Conservation (phyloP, 768 basidiomycete species). For the Leucosporidium creatinivorum region DNA sequence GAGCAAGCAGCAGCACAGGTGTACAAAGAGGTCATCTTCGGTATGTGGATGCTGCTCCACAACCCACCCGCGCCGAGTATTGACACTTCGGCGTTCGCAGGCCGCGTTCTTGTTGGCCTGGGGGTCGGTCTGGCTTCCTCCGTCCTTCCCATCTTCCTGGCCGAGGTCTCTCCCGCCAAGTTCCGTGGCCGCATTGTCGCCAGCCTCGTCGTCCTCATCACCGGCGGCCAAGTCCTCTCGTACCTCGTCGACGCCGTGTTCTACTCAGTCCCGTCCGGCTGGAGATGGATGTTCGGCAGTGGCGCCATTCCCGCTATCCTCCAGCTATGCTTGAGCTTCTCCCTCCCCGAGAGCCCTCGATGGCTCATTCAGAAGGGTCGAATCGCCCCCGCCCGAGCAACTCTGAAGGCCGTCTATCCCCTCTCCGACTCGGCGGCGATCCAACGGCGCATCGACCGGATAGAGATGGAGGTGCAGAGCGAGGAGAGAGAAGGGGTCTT, state of each 20-base stretch:
- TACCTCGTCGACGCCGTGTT: slow-evolving; percentile 25
- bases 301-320: slow-evolving; percentile 17
- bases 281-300: slow-evolving; percentile 27
- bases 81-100: not conserved
- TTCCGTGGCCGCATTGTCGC: slow-evolving; percentile 28
- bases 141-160: slow-evolving; percentile 26
- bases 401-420: slow-evolving; percentile 7
- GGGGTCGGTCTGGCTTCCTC: slow-evolving; percentile 23
- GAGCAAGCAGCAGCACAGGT: slow-evolving; percentile 28
- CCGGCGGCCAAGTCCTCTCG: slow-evolving; percentile 29
- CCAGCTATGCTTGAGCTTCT: slow-evolving; percentile 20
- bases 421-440: not conserved
- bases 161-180: slow-evolving; percentile 21
- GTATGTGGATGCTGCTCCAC: not conserved
- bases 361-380: not conserved
- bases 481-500: not conserved
- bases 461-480: slow-evolving; percentile 6
- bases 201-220: slow-evolving; percentile 24
- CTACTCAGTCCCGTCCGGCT: slow-evolving; percentile 4
- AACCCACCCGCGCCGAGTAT: not conserved
- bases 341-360: slow-evolving; percentile 27
- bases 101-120: slow-evolving; percentile 20
- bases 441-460: slow-evolving; percentile 9
- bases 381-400: slow-evolving; percentile 6
- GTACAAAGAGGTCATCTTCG: slow-evolving; percentile 30